A percentile compares a stretch with the other conserved stretches of the same genome.
phyloP scores from a whole-genome alignment of 768 basidiomycete species.

The Amanita inopinata region DNA sequence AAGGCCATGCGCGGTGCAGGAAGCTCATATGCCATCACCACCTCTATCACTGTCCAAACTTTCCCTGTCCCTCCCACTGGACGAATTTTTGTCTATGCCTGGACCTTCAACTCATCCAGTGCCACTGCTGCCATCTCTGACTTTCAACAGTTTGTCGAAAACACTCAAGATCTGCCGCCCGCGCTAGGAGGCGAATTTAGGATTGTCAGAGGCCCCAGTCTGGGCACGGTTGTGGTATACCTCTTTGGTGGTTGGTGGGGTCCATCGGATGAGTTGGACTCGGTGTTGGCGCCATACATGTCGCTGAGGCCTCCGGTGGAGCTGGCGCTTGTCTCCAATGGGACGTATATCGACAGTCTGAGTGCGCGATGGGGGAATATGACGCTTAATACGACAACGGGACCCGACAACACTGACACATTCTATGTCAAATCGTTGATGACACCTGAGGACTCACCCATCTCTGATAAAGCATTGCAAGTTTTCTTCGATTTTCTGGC shows the following conservation, averaged over 20 bases:
- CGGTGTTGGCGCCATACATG: conserved; percentile 21
- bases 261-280: conserved; percentile 15
- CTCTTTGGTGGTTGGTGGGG: conserved; percentile 23
- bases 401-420: conserved; percentile 24
- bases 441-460: conserved; percentile 22
- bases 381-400: conserved; percentile 20
- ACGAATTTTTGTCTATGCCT: conserved; percentile 27
- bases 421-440: conserved; percentile 36
- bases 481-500: conserved; percentile 27
- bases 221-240: conserved; percentile 18
- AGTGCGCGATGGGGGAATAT: conserved; percentile 14
- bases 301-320: not conserved
- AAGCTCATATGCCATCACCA: conserved; percentile 30
- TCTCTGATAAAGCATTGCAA: conserved; percentile 21
- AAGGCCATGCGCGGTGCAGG: conserved; percentile 32
- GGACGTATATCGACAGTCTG: conserved; percentile 25
- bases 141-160: conserved; percentile 26
- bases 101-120: conserved; percentile 22
- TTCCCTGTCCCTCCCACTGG: conserved; percentile 25
- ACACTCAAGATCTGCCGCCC: too few species aligned
- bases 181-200: too few species aligned
- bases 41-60: conserved; percentile 25
- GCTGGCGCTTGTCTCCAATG: conserved; percentile 4
- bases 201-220: too few species aligned
- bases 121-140: conserved; percentile 24